Evolutionary conservation across 2,329 filamentous ascomycete species (phyloP).

Genomic region (Gyromitra esculenta): DNA sequence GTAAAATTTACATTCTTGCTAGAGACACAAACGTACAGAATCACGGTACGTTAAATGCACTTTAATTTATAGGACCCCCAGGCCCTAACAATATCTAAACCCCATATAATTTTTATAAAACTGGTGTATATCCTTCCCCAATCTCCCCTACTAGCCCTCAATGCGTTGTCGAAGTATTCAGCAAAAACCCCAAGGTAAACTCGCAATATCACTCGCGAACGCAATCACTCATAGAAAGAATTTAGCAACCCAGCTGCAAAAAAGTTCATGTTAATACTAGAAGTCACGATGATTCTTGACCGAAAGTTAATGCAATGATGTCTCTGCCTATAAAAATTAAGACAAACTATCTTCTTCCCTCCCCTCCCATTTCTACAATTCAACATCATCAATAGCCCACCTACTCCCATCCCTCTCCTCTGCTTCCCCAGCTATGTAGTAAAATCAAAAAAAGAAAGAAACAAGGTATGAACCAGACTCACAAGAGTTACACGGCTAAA

Average conservation of each 20-base stretch:
- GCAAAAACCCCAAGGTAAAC: not conserved
- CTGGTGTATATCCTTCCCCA: not conserved
- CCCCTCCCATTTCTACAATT: not conserved
- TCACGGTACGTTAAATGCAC: not conserved
- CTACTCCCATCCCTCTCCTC: not conserved
- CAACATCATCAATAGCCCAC: not conserved
- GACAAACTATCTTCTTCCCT: not conserved
- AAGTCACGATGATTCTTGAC: not conserved
- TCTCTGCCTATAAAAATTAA: conserved; percentile 1
- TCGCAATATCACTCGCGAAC: conserved; percentile 6
- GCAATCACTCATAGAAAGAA: not conserved
- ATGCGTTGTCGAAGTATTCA: too few relatives aligned
- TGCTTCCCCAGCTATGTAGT: conserved; percentile 1
- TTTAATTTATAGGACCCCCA: not conserved
- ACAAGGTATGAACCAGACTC: conserved; percentile 9
- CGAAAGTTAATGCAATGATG: not conserved
- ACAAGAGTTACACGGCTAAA: conserved; percentile 5
- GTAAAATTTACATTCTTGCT: not conserved
- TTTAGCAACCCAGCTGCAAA: not conserved
- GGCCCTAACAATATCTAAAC: not conserved
- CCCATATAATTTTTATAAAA: not conserved
- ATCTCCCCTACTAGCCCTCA: not conserved
- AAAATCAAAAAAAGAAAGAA: not conserved
- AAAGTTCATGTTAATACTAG: not conserved
- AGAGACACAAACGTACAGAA: not conserved